These are phyloP conservation scores for Fomes fomentarius DNA, from an alignment of 1,284 basidiomycete genomes.

Conservation along the genomic window DNA sequence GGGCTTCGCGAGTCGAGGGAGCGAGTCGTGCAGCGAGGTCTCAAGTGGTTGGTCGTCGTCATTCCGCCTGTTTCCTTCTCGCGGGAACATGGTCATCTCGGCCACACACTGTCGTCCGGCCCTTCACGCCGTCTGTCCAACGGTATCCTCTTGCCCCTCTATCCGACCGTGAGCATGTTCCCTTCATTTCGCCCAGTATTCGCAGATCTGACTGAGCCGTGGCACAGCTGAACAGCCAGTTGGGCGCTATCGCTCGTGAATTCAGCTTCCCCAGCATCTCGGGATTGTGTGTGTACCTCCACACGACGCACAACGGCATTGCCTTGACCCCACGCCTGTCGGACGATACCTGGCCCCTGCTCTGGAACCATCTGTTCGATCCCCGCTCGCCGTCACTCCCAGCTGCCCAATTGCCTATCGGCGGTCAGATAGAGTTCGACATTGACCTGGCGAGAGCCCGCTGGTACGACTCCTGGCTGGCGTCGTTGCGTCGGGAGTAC, in stretches of 20 bases:
- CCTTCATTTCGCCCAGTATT: neutral
- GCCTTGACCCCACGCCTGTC: slow-evolving; percentile 69
- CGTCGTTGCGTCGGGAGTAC: slow-evolving; percentile 48
- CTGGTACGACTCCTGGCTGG: slow-evolving; percentile 75
- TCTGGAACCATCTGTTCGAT: slow-evolving; percentile 71
- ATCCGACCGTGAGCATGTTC: slow-evolving; percentile 62
- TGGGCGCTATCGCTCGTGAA: slow-evolving; percentile 77
- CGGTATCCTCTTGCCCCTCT: slow-evolving; percentile 75
- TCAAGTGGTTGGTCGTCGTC: slow-evolving; percentile 67
- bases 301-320: slow-evolving; percentile 57
- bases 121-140: slow-evolving; percentile 63
- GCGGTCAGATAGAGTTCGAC: slow-evolving; percentile 78
- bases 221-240: slow-evolving; percentile 69
- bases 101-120: slow-evolving; percentile 61
- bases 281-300: slow-evolving; percentile 75
- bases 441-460: slow-evolving; percentile 70
- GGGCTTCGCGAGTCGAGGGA: slow-evolving; percentile 53
- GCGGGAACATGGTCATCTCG: slow-evolving; percentile 62
- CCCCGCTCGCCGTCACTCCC: slow-evolving; percentile 40
- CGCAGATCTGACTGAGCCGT: neutral
- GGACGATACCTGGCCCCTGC: slow-evolving; percentile 74
- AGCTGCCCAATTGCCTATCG: slow-evolving; percentile 54
- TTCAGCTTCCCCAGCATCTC: slow-evolving; percentile 77
- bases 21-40: slow-evolving; percentile 45
- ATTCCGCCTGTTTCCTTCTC: slow-evolving; percentile 64